phyloP scores from a whole-genome alignment of 78 protist species.

The Protostelium mycophagum region DNA sequence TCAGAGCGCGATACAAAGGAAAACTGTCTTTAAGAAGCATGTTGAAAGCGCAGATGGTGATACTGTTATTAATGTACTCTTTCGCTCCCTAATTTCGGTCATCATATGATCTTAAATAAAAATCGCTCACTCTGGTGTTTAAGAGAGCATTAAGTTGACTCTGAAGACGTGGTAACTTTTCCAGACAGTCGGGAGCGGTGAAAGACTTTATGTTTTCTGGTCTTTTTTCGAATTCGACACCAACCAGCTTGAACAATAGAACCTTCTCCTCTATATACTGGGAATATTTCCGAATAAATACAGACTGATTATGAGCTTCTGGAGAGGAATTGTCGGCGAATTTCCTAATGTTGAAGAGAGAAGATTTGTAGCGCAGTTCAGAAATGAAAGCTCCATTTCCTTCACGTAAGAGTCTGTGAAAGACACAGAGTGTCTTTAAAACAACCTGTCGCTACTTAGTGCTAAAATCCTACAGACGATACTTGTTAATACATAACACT shows the following conservation, averaged over 20 bases:
- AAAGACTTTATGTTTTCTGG: not conserved
- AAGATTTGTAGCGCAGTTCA: constrained; percentile 40
- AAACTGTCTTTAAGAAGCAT: constrained; percentile 53
- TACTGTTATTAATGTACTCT: constrained; percentile 23
- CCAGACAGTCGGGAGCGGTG: not conserved
- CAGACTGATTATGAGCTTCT: constrained; percentile 63
- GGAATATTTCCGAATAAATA: constrained; percentile 48
- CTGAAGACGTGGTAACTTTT: not conserved
- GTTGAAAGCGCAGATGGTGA: constrained; percentile 57
- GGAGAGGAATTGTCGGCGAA: constrained; percentile 61
- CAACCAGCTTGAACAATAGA: not conserved
- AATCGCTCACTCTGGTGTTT: not conserved
- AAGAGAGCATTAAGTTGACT: not conserved
- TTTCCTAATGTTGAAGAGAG: constrained; percentile 35
- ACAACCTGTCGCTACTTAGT: too few relatives aligned
- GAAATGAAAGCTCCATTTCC: constrained; percentile 50
- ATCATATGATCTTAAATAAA: too few relatives aligned
- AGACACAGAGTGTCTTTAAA: constrained; percentile 46
- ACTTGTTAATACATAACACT: constrained; percentile 4
- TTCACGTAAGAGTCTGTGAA: constrained; percentile 33
- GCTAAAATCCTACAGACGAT: too few relatives aligned
- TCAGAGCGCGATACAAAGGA: constrained; percentile 49
- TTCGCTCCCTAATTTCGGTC: not conserved
- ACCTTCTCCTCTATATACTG: constrained; percentile 54
- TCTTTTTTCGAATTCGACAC: not conserved